These are phyloP conservation scores for Hamigera avellanea DNA, from an alignment of 495 filamentous ascomycete genomes.

Conservation along the genomic window DNA sequence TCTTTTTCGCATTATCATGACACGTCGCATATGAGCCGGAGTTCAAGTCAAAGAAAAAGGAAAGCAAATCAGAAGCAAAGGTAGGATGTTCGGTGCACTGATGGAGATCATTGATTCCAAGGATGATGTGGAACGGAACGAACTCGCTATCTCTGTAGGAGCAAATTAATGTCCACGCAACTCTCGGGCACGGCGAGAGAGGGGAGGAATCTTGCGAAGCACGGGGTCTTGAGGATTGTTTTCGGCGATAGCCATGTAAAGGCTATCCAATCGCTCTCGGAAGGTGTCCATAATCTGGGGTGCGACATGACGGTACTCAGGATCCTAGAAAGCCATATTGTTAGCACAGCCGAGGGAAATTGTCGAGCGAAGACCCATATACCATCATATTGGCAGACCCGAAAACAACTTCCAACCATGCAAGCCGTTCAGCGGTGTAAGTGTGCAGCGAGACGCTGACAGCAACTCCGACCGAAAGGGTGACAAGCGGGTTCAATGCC, in stretches of 20 bases:
- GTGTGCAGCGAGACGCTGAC: conserved; percentile 60
- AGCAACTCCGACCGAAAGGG: conserved; percentile 73
- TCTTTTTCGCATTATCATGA: neutral
- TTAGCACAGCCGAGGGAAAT: too few species aligned
- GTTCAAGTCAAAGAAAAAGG: neutral
- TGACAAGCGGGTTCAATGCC: conserved; percentile 57
- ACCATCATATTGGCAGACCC: conserved; percentile 37
- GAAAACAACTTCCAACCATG: conserved; percentile 69
- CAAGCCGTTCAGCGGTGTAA: conserved; percentile 54
- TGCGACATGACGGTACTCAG: conserved; percentile 58
- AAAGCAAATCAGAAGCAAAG: neutral
- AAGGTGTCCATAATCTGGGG: conserved; percentile 58
- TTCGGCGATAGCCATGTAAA: conserved; percentile 58
- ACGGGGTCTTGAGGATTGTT: conserved; percentile 47
- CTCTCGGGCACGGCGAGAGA: conserved; percentile 43
- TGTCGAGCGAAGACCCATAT: too few species aligned
- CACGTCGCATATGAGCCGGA: neutral
- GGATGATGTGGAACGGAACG: neutral
- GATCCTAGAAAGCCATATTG: conserved; percentile 49
- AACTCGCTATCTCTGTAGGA: neutral
- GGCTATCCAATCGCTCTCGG: conserved; percentile 54
- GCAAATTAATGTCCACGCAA: conserved; percentile 19
- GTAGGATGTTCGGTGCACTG: too few species aligned
- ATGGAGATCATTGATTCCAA: neutral
- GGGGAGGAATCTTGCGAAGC: conserved; percentile 48